Percentiles rank a stretch among this genome's conserved stretches.
phyloP scores from a whole-genome alignment of 2,329 filamentous ascomycete genomes.

The Metarhizium rileyi region DNA sequence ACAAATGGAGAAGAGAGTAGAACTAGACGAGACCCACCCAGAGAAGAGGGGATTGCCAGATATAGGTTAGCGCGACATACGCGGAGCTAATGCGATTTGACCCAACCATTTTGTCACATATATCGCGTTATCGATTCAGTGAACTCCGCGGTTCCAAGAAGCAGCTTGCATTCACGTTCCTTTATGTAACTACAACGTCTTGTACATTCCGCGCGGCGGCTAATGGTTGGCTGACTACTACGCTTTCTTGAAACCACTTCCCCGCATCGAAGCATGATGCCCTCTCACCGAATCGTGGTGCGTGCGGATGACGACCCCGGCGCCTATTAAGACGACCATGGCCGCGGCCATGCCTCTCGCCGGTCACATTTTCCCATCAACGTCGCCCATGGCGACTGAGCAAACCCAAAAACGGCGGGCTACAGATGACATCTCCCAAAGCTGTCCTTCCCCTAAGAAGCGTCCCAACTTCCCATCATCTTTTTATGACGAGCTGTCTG shows the following conservation, averaged over 20 bases:
- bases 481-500: slow-evolving; percentile 19
- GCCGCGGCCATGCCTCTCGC: not conserved
- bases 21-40: not conserved
- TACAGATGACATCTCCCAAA: not conserved
- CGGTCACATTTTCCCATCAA: not conserved
- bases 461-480: slow-evolving; percentile 12
- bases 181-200: not conserved
- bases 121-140: not conserved
- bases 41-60: too few relatives aligned
- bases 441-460: not conserved
- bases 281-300: not conserved
- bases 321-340: not conserved
- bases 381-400: not conserved
- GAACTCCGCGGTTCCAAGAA: not conserved
- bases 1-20: too few relatives aligned
- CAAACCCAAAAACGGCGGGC: not conserved
- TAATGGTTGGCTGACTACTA: not conserved
- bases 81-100: not conserved
- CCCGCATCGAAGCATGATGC: not conserved
- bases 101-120: not conserved
- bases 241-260: not conserved
- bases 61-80: too few relatives aligned
- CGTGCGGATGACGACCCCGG: not conserved
- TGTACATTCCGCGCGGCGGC: not conserved
- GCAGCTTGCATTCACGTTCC: not conserved